phyloP scores from a whole-genome alignment of 148 eudicot genomes.

The Agrostemma githago region DNA sequence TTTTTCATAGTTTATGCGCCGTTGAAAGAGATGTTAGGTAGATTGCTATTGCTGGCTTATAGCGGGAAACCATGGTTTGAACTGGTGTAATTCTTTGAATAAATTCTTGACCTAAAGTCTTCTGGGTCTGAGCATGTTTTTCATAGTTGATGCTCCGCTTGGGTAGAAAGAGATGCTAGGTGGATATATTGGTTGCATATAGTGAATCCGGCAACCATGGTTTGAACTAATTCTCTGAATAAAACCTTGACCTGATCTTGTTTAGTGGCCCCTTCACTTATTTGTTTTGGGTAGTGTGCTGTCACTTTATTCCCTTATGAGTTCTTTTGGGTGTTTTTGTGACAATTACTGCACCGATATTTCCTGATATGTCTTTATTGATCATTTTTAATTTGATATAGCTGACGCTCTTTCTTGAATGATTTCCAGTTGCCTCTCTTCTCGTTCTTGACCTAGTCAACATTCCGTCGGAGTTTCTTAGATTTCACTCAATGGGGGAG shows the following conservation, averaged over 20 bases:
- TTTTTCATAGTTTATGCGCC: too few relatives aligned
- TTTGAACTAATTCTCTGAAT: background rate
- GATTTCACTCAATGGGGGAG: conserved; percentile 48
- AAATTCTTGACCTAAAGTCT: too few relatives aligned
- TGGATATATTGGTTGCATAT: too few relatives aligned
- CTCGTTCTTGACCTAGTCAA: conserved; percentile 24
- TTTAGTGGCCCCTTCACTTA: background rate
- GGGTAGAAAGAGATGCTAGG: too few relatives aligned
- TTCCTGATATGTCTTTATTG: background rate
- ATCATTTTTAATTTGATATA: background rate
- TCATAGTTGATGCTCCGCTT: too few relatives aligned
- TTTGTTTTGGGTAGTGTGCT: background rate
- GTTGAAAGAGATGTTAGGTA: too few relatives aligned
- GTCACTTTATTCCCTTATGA: too few relatives aligned
- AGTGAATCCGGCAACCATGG: background rate
- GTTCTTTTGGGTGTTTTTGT: too few relatives aligned
- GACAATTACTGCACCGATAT: background rate
- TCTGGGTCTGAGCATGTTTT: too few relatives aligned
- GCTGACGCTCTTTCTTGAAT: conserved; percentile 14
- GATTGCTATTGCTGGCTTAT: too few relatives aligned
- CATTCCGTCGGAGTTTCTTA: background rate
- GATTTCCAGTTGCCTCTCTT: conserved; percentile 32
- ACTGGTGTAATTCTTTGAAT: too few relatives aligned
- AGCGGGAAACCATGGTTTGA: too few relatives aligned
- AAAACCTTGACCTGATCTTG: background rate